Conservation (phyloP, 2,329 filamentous ascomycete species). For the Aspergillus sclerotialis region DNA sequence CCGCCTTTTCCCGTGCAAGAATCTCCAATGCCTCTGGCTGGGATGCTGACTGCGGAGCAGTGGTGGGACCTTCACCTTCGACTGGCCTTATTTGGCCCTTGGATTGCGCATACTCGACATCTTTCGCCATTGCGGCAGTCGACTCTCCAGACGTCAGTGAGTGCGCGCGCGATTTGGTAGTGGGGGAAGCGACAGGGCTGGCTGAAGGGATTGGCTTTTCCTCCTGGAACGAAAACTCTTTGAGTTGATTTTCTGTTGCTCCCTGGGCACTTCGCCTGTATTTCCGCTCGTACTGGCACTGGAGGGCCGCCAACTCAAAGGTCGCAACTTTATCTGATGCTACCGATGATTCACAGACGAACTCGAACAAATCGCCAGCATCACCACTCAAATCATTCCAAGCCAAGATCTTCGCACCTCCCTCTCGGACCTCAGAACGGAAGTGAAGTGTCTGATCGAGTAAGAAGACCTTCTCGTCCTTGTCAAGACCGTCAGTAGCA, state of each 20-base stretch:
- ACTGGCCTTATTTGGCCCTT: slow-evolving; percentile 34
- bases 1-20: slow-evolving; percentile 67
- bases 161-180: slow-evolving; percentile 24
- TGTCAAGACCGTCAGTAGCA: slow-evolving; percentile 71
- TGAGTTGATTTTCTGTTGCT: slow-evolving; percentile 73
- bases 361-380: slow-evolving; percentile 92
- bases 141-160: slow-evolving; percentile 34
- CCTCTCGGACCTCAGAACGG: slow-evolving; percentile 71
- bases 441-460: slow-evolving; percentile 90
- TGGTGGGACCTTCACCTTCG: slow-evolving; percentile 44
- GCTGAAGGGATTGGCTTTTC: slow-evolving; percentile 55
- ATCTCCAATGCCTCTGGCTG: slow-evolving; percentile 65
- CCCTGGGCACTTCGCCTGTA: slow-evolving; percentile 72
- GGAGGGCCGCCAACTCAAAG: slow-evolving; percentile 74
- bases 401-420: slow-evolving; percentile 77
- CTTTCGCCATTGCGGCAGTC: slow-evolving; percentile 38
- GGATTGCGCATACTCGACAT: slow-evolving; percentile 35
- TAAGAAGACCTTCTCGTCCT: slow-evolving; percentile 95
- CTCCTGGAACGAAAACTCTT: slow-evolving; percentile 70
- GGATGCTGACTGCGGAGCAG: slow-evolving; percentile 53
- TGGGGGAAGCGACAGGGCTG: slow-evolving; percentile 49
- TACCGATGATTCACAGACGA: slow-evolving; percentile 77
- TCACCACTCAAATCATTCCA: slow-evolving; percentile 96
- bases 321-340: slow-evolving; percentile 64
- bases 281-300: slow-evolving; percentile 98